Evolutionary conservation across 140 eudicot species (phyloP).

Genomic region (Flaveria floridana): DNA sequence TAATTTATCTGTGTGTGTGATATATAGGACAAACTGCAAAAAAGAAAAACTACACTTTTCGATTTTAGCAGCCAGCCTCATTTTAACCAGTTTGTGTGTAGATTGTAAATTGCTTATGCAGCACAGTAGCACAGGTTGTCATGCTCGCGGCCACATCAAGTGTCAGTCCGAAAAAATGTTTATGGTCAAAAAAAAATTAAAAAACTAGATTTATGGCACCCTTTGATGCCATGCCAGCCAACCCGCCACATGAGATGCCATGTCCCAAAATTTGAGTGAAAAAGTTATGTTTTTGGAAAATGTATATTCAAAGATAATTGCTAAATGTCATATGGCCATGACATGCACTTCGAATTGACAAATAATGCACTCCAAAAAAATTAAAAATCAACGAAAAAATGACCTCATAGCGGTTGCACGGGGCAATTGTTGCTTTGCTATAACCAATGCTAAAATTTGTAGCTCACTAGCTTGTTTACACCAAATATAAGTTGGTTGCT

Average conservation of each 20-base stretch:
- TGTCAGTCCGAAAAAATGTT: background rate
- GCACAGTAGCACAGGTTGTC: background rate
- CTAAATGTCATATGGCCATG: background rate
- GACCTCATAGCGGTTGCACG: background rate
- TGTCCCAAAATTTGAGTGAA: background rate
- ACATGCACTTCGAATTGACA: background rate
- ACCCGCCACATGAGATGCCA: conserved; percentile 3
- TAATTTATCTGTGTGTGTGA: too few species aligned
- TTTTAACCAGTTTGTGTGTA: too few species aligned
- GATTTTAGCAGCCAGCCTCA: background rate
- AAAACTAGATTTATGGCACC: background rate
- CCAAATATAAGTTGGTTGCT: background rate
- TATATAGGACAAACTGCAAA: background rate
- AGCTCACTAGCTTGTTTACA: background rate
- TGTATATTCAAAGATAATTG: too few species aligned
- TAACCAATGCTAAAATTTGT: background rate
- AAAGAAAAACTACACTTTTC: background rate
- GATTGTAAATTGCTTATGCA: background rate
- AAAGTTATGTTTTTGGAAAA: too few species aligned
- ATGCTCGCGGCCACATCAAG: background rate
- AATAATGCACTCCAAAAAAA: background rate
- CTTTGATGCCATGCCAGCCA: background rate
- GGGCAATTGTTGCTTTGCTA: background rate
- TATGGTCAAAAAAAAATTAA: background rate
- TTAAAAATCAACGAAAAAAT: background rate